Percentiles rank a stretch among this genome's conserved stretches.
These are phyloP conservation scores for Penstemon eatonii DNA, from an alignment of 257 asterid species.

Conservation along the genomic window DNA sequence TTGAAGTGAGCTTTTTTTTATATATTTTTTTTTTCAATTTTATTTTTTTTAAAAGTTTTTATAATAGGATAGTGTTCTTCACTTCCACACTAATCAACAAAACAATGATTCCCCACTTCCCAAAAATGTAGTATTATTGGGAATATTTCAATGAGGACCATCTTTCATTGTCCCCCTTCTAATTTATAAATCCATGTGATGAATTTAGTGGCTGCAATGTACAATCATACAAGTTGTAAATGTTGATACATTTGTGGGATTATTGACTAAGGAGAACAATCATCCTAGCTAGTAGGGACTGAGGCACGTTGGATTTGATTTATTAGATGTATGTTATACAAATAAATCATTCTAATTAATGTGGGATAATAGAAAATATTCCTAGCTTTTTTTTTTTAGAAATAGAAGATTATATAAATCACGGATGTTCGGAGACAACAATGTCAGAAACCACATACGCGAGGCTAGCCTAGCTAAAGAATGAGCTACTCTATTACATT, in stretches of 20 bases:
- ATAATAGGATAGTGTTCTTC: constrained; percentile 35
- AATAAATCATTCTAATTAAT: too few species aligned
- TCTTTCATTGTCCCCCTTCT: constrained; percentile 44
- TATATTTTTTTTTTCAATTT: constrained; percentile 21
- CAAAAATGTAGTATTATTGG: constrained; percentile 34
- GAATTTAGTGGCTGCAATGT: not conserved
- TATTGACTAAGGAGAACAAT: too few species aligned
- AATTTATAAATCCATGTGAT: constrained; percentile 18
- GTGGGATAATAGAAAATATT: too few species aligned
- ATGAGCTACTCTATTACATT: too few species aligned
- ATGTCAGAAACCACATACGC: too few species aligned
- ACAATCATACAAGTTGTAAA: not conserved
- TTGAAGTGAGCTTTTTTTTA: constrained; percentile 35
- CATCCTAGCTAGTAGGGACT: too few species aligned
- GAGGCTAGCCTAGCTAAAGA: too few species aligned
- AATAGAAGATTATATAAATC: too few species aligned
- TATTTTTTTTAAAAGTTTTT: constrained; percentile 11
- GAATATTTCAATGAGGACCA: constrained; percentile 45
- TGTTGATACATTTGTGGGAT: not conserved
- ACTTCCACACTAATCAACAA: constrained; percentile 60
- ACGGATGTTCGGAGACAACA: too few species aligned
- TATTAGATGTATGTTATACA: too few species aligned
- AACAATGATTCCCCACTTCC: constrained; percentile 53
- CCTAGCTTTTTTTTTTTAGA: too few species aligned
- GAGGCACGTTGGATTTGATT: too few species aligned